Evolutionary conservation across 768 basidiomycete genomes (phyloP), one percentile per base, ranked within the genome.

Genomic region (Jaapia argillacea): DNA sequence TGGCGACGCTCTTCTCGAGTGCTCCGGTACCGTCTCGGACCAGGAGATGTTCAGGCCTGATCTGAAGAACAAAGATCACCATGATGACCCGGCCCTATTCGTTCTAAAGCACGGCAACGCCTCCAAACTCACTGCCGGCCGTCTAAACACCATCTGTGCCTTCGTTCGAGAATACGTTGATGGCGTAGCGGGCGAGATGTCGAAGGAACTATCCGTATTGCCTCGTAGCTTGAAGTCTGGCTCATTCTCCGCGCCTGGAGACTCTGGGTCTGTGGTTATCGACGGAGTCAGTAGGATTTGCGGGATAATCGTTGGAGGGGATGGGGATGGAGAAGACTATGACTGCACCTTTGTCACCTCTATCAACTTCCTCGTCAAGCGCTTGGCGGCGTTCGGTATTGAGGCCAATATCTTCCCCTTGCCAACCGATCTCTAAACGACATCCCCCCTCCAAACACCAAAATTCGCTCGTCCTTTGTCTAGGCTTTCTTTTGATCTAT

Each of bases 351-450:
- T n/a, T n/a, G n/a, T n/a, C n/a, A n/a, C n/a, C n/a, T n/a, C n/a
- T n/a, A n/a, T n/a, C n/a, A n/a, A n/a, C n/a, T n/a, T n/a, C n/a
- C n/a, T n/a, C n/a, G n/a, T n/a, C 66, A 20, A 91, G 67, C 21
- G 92, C 51, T 41, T 89, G 54, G 53, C 91, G 91, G 3, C 87
- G 85, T 14, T 85, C 61, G 0, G 87, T 87, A 16, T 85, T 79
- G 4, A 92, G 74, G 40, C 82, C 75, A 4, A 93, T 63, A 5
- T 90, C 88, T 5, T 81, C 78, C 0, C 68, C 62, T 62, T 0
- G 84, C 86, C 0, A 94, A 96, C 16, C 94, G 94, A 58, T 94
- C 97, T 1, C 94, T 94, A 41, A 96, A 60, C 93, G 97, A 44
- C 3, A 33, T n/a, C 5, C 6, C 21, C 28, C 23, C 13, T 25